phyloP scores from a whole-genome alignment of 164 flowering plant species.

The Stephania cephalantha region DNA sequence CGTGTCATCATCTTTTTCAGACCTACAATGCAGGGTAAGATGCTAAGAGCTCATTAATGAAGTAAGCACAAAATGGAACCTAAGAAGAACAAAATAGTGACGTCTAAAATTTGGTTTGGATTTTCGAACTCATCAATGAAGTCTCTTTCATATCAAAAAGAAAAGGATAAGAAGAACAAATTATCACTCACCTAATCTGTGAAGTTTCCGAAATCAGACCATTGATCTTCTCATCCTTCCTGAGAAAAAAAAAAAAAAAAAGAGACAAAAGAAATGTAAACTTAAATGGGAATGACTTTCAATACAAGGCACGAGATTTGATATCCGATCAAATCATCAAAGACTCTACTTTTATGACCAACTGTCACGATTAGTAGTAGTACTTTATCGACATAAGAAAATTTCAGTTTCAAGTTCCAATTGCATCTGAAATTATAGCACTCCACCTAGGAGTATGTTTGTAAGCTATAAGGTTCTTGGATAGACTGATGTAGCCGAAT shows the following conservation, averaged over 20 bases:
- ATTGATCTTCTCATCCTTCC: constrained; percentile 29
- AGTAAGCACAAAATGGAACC: neutral
- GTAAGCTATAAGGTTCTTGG: no score
- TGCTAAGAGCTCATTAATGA: neutral
- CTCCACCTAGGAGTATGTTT: no score
- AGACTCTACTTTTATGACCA: neutral
- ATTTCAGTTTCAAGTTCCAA: no score
- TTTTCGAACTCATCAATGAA: no score
- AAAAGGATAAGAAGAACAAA: neutral
- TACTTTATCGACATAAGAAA: neutral
- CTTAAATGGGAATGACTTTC: neutral
- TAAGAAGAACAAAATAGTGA: neutral
- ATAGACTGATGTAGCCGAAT: no score
- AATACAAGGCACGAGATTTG: neutral
- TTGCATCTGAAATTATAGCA: no score
- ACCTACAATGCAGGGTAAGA: constrained; percentile 22
- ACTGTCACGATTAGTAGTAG: neutral
- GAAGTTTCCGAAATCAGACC: constrained; percentile 17
- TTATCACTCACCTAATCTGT: constrained; percentile 19
- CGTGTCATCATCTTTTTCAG: constrained; percentile 21
- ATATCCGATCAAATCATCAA: neutral
- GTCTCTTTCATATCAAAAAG: no score
- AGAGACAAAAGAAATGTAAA: neutral
- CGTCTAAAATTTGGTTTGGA: no score
- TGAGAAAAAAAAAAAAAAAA: constrained; percentile 7